A percentile compares a stretch with the other conserved stretches of the same genome.
phyloP scores from a whole-genome alignment of 2,329 filamentous ascomycete species.

The Celoporthe dispersa region DNA sequence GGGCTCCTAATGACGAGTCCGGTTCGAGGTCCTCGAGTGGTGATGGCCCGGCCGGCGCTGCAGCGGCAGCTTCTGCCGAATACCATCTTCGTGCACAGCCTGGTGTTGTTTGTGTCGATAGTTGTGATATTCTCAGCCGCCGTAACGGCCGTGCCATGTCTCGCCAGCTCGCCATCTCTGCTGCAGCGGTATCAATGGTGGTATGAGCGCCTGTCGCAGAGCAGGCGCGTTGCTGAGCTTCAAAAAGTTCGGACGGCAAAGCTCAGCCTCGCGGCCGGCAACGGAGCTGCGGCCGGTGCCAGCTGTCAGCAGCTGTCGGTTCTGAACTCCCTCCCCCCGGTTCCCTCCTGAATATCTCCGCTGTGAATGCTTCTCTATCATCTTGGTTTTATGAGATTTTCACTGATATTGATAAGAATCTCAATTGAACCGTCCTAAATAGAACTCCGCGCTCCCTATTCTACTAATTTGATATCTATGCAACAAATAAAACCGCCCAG shows the following conservation, averaged over 20 bases:
- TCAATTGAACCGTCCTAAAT: background rate
- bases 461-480: slow-evolving; percentile 6
- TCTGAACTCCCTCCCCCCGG: no score
- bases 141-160: slow-evolving; percentile 43
- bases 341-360: background rate
- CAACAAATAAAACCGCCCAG: background rate
- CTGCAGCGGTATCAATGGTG: slow-evolving; percentile 11
- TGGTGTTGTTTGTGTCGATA: slow-evolving; percentile 35
- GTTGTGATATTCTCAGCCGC: slow-evolving; percentile 23
- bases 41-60: slow-evolving; percentile 29
- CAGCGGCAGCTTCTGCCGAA: slow-evolving; percentile 50
- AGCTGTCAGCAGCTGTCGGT: background rate
- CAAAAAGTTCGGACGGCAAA: slow-evolving; percentile 25
- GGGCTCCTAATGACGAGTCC: slow-evolving; percentile 52
- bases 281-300: background rate
- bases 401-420: background rate
- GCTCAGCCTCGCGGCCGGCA: slow-evolving; percentile 18
- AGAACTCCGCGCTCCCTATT: background rate
- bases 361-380: background rate
- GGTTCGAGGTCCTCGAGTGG: slow-evolving; percentile 54
- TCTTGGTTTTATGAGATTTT: background rate
- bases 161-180: slow-evolving; percentile 47
- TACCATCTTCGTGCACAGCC: slow-evolving; percentile 46
- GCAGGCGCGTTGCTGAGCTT: slow-evolving; percentile 24
- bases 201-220: slow-evolving; percentile 10